Evolutionary conservation across 805 yeast species (phyloP).

Genomic region (Metschnikowia picachoensis): DNA sequence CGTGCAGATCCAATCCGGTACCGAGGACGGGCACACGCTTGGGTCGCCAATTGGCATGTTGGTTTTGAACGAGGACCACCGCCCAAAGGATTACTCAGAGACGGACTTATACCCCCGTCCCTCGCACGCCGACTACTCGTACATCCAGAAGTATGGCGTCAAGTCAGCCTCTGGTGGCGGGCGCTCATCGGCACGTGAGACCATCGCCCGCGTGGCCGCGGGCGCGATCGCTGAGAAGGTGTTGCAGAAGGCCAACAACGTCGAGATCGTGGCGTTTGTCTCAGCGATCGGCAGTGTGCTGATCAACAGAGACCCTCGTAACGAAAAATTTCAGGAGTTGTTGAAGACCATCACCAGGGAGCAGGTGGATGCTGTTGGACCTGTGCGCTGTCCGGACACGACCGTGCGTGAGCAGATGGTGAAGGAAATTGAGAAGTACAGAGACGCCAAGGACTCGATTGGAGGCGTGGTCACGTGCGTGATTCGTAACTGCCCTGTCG

Average conservation of each 20-base stretch:
- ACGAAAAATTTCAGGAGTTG: slow-evolving; percentile 59
- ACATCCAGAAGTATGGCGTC: slow-evolving; percentile 82
- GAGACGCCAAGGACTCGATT: slow-evolving; percentile 86
- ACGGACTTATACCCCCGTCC: slow-evolving; percentile 97
- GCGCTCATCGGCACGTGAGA: slow-evolving; percentile 94
- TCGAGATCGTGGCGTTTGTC: slow-evolving; percentile 95
- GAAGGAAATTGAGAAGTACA: slow-evolving; percentile 77
- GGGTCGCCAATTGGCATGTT: slow-evolving; percentile 97
- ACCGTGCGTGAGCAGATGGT: slow-evolving; percentile 73
- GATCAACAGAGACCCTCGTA: slow-evolving; percentile 69
- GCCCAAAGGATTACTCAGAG: slow-evolving; percentile 94
- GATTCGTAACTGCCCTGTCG: slow-evolving; percentile 86
- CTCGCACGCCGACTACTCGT: slow-evolving; percentile 96
- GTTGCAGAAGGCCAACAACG: slow-evolving; percentile 66
- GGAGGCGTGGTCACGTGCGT: slow-evolving; percentile 99
- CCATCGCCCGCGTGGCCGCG: slow-evolving; percentile 98
- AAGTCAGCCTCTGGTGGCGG: slow-evolving; percentile 98
- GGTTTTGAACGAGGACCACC: slow-evolving; percentile 90
- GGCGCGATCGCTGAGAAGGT: slow-evolving; percentile 98
- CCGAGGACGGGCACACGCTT: slow-evolving; percentile 83
- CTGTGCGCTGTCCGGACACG: slow-evolving; percentile 89
- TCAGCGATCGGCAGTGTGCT: slow-evolving; percentile 82
- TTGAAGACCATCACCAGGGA: slow-evolving; percentile 82
- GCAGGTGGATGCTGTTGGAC: slow-evolving; percentile 80
- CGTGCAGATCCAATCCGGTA: slow-evolving; percentile 92